These are phyloP conservation scores for Iberis amara DNA, from an alignment of 441 rosid genomes.

Conservation along the genomic window DNA sequence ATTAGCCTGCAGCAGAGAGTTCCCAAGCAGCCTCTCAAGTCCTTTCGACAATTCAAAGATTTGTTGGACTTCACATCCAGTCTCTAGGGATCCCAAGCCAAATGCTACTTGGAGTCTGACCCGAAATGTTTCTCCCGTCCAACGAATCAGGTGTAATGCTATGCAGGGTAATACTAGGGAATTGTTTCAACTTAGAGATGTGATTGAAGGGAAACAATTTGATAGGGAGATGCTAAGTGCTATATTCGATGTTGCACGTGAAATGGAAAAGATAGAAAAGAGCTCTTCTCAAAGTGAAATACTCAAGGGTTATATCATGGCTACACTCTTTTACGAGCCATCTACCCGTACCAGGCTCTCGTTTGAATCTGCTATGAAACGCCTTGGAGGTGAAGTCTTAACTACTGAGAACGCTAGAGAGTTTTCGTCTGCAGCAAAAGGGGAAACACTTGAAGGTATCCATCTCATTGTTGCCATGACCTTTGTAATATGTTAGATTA, in stretches of 20 bases:
- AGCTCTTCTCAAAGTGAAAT: slow-evolving; percentile 67
- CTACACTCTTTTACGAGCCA: slow-evolving; percentile 95
- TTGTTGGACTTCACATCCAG: slow-evolving; percentile 23
- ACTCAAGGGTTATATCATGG: slow-evolving; percentile 87
- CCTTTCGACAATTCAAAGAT: slow-evolving; percentile 21
- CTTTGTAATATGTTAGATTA: not conserved
- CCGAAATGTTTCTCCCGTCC: slow-evolving; percentile 8
- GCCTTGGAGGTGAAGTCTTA: slow-evolving; percentile 88
- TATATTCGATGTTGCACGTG: slow-evolving; percentile 73
- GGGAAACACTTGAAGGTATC: slow-evolving; percentile 95
- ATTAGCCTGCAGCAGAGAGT: slow-evolving; percentile 21
- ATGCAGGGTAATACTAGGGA: slow-evolving; percentile 33
- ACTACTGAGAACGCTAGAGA: slow-evolving; percentile 97
- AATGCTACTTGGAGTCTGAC: slow-evolving; percentile 24
- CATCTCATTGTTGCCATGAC: not conserved
- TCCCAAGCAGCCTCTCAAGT: slow-evolving; percentile 23
- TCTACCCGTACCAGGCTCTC: slow-evolving; percentile 96
- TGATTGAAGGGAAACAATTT: slow-evolving; percentile 89
- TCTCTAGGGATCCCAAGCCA: slow-evolving; percentile 24
- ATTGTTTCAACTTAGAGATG: slow-evolving; percentile 54
- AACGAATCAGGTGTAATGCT: slow-evolving; percentile 36
- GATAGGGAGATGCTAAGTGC: slow-evolving; percentile 67
- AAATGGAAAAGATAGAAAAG: slow-evolving; percentile 79
- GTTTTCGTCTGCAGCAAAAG: slow-evolving; percentile 94
- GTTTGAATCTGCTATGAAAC: slow-evolving; percentile 94